Conservation (phyloP, 1,139 yeast species). For the Suhomyces coccinellae region DNA sequence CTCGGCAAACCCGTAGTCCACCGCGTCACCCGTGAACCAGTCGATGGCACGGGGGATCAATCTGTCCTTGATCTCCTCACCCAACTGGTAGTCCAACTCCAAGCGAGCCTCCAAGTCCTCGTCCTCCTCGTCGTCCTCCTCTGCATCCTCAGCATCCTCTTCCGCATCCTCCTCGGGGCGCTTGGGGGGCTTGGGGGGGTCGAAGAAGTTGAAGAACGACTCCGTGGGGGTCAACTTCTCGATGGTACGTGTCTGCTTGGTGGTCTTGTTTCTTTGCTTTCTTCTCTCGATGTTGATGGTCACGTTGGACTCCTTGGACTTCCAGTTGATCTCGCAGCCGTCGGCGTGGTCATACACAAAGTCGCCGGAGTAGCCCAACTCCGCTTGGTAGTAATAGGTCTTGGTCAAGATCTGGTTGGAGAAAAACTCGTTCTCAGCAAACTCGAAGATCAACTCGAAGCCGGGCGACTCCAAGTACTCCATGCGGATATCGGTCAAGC, state of each 20-base stretch:
- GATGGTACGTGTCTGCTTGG: constrained; percentile 94
- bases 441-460: constrained; percentile 81
- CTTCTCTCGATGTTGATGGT: constrained; percentile 89
- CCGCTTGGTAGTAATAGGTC: constrained; percentile 92
- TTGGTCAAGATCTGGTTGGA: constrained; percentile 70
- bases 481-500: constrained; percentile 70
- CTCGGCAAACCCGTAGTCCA: constrained; percentile 53
- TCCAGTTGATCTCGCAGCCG: constrained; percentile 87
- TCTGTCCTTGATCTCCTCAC: constrained; percentile 95
- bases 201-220: constrained; percentile 93
- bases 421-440: constrained; percentile 76
- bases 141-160: constrained; percentile 38
- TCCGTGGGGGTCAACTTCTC: constrained; percentile 92
- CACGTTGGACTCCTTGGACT: constrained; percentile 73
- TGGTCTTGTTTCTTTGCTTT: constrained; percentile 96
- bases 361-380: constrained; percentile 93
- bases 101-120: constrained; percentile 80
- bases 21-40: constrained; percentile 98
- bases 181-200: constrained; percentile 82
- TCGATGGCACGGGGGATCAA: constrained; percentile 94
- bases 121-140: constrained; percentile 59
- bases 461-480: constrained; percentile 89
- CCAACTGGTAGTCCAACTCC: constrained; percentile 91
- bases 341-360: constrained; percentile 96
- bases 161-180: constrained; percentile 33